A percentile compares a stretch with the other conserved stretches of the same genome.
Evolutionary conservation across 345 rosid species (phyloP).

Genomic region (Theobroma cacao): DNA sequence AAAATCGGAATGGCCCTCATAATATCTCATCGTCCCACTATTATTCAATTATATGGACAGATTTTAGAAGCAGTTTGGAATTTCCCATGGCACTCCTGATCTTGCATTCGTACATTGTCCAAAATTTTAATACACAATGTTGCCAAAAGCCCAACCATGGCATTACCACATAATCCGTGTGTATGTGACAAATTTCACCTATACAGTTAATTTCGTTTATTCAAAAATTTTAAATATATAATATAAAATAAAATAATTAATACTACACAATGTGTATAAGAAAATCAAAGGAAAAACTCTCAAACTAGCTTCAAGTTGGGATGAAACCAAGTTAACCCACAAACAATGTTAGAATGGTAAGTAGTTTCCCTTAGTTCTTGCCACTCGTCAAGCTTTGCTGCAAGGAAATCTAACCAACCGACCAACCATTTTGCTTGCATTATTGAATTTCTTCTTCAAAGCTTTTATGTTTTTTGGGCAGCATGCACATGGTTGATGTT

Average conservation of each 20-base stretch:
- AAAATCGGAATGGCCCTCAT: background rate
- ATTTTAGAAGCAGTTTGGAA: background rate
- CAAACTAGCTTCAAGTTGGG: no score
- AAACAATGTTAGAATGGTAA: background rate
- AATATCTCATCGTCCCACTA: background rate
- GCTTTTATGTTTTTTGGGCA: background rate
- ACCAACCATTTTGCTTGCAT: background rate
- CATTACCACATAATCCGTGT: background rate
- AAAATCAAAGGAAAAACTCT: no score
- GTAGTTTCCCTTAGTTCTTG: background rate
- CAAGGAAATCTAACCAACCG: background rate
- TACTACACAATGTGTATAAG: no score
- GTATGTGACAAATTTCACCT: no score
- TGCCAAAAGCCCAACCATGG: slow-evolving; percentile 1
- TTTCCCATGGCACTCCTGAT: background rate
- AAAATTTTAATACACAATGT: background rate
- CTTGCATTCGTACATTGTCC: background rate
- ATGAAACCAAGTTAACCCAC: no score
- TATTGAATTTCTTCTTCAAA: background rate
- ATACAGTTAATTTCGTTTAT: background rate
- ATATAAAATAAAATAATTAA: background rate
- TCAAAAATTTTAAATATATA: background rate
- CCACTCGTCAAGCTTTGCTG: background rate
- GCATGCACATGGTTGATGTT: background rate
- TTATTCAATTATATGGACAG: background rate